Base-by-base conservation (phyloP, 2,329 filamentous ascomycete genomes). In the Dothideomycetidae sp. region DNA sequence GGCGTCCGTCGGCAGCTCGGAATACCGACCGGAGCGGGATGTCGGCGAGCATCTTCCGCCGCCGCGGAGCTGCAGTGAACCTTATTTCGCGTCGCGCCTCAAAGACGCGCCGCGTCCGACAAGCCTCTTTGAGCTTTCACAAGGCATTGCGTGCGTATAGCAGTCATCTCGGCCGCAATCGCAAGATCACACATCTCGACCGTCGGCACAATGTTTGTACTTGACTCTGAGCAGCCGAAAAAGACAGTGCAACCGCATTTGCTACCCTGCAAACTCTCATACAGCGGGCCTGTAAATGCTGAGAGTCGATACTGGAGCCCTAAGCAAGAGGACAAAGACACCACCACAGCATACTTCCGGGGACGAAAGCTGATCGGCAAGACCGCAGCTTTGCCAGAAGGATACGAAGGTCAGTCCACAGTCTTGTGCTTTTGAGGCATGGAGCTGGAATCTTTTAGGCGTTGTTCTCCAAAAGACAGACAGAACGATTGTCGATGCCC, bases 291-390 rank as follows among this genome's bases (percentile, higher is more conserved):
- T 1, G 64, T 88, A 37, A 70, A 75, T 35, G 64, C 73, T 1
- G 62, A 70, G 4, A 57, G 70, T 14, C 64, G 74, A 30, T 84
- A 82, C 53, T 94, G 85, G 84, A 66, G 62, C 4, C 80, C 82
- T 1, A 57, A 52, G 18, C 53, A 57, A 16, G 57, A 63, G 45
- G 46, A 56, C 51, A 52, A 66, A 60, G 53, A 34, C 5, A 39
- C 5, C 12, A 39, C 33, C 7, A 63, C 59, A 2, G 66, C 76
- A 16, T 80, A 86, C 52, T 80, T 92, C 46, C 77, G 86, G 44
- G 86, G 86, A 21, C 74, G 84, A 33, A 86, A 81, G 53, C 67
- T 94, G 1, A 67, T 74, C 31, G 84, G 81, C 29, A 78, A 72
- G 43, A 52, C 62, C 1, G 57, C 90, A 3, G 63, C 65, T 3